A percentile compares a stretch with the other conserved stretches of the same genome.
These are phyloP conservation scores for Orbilia brochopaga DNA, from an alignment of 2,329 filamentous ascomycete genomes.

Conservation along the genomic window DNA sequence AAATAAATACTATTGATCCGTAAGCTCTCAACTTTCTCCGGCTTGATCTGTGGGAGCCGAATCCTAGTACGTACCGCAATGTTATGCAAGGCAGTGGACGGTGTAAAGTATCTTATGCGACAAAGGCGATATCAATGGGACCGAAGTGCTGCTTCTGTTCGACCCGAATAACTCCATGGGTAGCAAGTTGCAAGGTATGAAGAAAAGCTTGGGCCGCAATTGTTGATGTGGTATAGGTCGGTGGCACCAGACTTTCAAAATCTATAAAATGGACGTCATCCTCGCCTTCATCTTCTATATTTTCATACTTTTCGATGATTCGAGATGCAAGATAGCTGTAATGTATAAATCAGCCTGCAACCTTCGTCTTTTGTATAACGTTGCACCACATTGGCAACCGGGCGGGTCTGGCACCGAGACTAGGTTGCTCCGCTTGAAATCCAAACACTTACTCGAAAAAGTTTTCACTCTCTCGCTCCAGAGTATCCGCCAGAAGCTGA, in stretches of 20 bases:
- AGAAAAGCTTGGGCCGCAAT: conserved; percentile 54
- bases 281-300: neutral
- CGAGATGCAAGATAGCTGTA: conserved; percentile 21
- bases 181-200: conserved; percentile 53
- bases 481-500: conserved; percentile 48
- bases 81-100: no score
- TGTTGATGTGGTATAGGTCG: conserved; percentile 35
- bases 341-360: neutral
- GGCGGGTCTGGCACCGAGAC: no score
- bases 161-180: conserved; percentile 51
- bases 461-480: conserved; percentile 51
- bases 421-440: no score
- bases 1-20: no score
- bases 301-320: conserved; percentile 20
- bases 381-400: no score
- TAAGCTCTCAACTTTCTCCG: no score
- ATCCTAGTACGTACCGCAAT: no score
- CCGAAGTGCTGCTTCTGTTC: conserved; percentile 49
- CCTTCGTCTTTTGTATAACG: no score
- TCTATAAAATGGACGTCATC: conserved; percentile 47
- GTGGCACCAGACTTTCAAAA: conserved; percentile 52
- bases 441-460: conserved; percentile 52
- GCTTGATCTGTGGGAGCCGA: no score
- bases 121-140: conserved; percentile 50
- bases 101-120: neutral